Conservation (phyloP, 2,329 filamentous ascomycete genomes). For the Penicillium capsulatum region DNA sequence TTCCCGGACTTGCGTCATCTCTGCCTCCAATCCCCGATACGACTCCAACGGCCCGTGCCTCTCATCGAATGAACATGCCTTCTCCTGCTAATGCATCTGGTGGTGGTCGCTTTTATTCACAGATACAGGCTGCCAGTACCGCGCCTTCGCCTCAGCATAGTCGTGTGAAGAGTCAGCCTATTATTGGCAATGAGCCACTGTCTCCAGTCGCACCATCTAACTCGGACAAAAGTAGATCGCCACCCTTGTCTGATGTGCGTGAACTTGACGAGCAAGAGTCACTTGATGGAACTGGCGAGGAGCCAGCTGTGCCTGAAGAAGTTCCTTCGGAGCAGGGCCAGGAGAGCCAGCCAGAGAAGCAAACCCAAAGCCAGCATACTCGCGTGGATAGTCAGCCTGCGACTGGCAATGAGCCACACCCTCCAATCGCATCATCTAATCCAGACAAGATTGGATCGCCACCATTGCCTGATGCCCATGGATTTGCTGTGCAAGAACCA, state of each 20-base stretch:
- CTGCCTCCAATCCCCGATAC: not conserved
- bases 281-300: not conserved
- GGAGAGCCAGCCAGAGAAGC: not conserved
- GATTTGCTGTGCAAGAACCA: constrained; percentile 1
- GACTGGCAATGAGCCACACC: constrained; percentile 2
- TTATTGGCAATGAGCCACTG: constrained; percentile 2
- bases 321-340: constrained; percentile 1
- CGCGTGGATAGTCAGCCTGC: constrained; percentile 8
- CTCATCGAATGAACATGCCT: constrained; percentile 8
- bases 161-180: constrained; percentile 7
- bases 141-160: constrained; percentile 2
- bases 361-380: not conserved
- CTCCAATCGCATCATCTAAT: constrained; percentile 7
- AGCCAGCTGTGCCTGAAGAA: not conserved
- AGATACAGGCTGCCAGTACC: constrained; percentile 4
- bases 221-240: constrained; percentile 3
- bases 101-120: constrained; percentile 17
- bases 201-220: constrained; percentile 10
- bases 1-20: no score
- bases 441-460: constrained; percentile 4
- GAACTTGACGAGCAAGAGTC: constrained; percentile 2
- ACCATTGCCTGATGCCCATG: not conserved
- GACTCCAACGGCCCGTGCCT: not conserved
- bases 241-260: not conserved
- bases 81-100: constrained; percentile 4